Evolutionary conservation across 768 basidiomycete genomes (phyloP), one percentile per base, ranked within the genome.

Genomic region (Ramaria sp.): DNA sequence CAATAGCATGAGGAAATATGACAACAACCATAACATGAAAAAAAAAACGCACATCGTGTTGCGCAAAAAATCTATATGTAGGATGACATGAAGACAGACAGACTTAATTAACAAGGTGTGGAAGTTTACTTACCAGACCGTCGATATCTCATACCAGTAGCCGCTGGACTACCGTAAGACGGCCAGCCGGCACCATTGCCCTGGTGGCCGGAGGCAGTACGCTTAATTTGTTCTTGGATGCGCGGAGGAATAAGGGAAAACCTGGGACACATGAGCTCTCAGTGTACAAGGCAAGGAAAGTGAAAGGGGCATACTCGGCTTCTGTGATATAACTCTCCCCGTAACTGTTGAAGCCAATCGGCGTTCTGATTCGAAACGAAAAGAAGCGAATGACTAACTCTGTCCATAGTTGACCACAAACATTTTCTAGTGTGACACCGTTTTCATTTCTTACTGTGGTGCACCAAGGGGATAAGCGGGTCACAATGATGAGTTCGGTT

Each of bases 381-480:
- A 47, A 22, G 10, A 24, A 47, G 15, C 7, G 12, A 16, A 24
- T 34, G 12, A 72, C 83, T 34, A 57, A 91, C 89, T 91, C 88
- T 66, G 80, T 81, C 73, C 78, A 87, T 43, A 91, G 67, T n/a
- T 74, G 67, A 3, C 73, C 71, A 61, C 82, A 85, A n/a, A 91
- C 74, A 63, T 92, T 87, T 16, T 75, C 76, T 58, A 86, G 74
- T 1, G 87, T 89, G 16, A 92, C 85, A 0, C 88, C 88, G 0
- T 70, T 67, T 15, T 82, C 78, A 62, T 83, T 89, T 66, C 74
- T 79, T 48, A 87, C 74, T 54, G 79, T 79, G 6, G 83, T 85
- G 64, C 84, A 85, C 88, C 88, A 91, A 1, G 89, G 88, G 42
- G 78, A 82, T 41, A 74, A 69, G 44, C 74, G 22, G 12, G 77